Conservation (phyloP, 2,329 filamentous ascomycete genomes). For the Sclerotinia sclerotiorum region DNA sequence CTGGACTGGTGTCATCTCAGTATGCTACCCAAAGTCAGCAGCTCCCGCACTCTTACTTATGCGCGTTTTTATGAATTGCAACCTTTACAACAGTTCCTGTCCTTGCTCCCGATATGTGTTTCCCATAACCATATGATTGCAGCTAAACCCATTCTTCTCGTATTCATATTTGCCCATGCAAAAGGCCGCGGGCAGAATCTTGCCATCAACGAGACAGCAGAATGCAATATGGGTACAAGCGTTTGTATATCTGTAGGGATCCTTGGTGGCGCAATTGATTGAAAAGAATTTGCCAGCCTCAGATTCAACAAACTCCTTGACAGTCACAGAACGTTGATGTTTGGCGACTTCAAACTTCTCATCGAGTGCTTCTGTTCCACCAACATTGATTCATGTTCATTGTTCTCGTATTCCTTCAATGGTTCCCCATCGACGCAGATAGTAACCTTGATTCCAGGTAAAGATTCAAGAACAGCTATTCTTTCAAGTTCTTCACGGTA, state of each 20-base stretch:
- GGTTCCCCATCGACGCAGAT: neutral
- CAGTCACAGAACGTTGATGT: neutral
- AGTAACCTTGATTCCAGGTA: neutral
- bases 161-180: neutral
- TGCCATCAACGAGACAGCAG: neutral
- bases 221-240: neutral
- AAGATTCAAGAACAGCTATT: neutral
- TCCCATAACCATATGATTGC: neutral
- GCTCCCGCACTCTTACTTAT: neutral
- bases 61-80: neutral
- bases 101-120: no score
- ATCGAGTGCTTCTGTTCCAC: neutral
- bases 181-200: neutral
- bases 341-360: neutral
- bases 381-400: neutral
- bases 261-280: neutral
- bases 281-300: neutral
- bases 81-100: neutral
- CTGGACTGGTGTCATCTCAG: neutral
- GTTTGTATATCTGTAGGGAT: neutral
- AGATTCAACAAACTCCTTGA: conserved; percentile 8
- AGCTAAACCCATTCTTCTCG: neutral
- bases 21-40: neutral
- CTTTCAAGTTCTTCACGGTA: neutral
- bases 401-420: neutral